Base-by-base conservation (phyloP, 1,139 yeast species). In the Meyerozyma elateridarum region DNA sequence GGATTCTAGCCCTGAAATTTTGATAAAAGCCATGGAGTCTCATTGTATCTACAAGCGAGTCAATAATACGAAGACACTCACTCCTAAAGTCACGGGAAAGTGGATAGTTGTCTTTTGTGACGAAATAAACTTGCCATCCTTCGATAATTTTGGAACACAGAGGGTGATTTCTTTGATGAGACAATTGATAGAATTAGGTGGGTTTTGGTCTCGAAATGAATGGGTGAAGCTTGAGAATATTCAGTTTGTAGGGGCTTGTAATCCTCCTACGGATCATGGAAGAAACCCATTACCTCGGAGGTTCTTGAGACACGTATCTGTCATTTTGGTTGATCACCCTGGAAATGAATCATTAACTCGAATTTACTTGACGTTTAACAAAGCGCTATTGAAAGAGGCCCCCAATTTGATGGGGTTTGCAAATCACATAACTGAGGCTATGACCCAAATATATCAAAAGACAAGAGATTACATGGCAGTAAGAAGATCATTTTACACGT, bases 171-270 rank as follows among this genome's bases (percentile, higher is more conserved):
- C 85, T 1, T 71, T 89, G 28, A 52, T 91, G 36, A 71, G 96
- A 32, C 93, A 85, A 46, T 54, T 91, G 56, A 61, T 85, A 8
- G 93, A 84, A 43, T 73, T 72, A 20, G 55, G 64, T 2, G 96
- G 96, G 0, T 89, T 88, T 49, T 88, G 95, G 95, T 67, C 74
- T 36, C 54, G 68, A 1, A 49, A 56, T 8, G 78, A 76, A 24
- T 89, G 96, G 95, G 76, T 89, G 1, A 45, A 62, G 0, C 41
- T 87, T n/a, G 62, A 69, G 12, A 71, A 77, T 33, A 66, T 91
- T 24, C 94, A 84, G 49, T 73, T 91, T 59, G 94, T 89, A 8
- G 97, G 95, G 5, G 97, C 98, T 0, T 91, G 97, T 54, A 91
- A 91, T 48, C 91, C 96, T 1, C 81, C 96, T 0, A 66, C 78